Conservation (phyloP, 495 filamentous ascomycete genomes). For the Neurospora tetraspora region DNA sequence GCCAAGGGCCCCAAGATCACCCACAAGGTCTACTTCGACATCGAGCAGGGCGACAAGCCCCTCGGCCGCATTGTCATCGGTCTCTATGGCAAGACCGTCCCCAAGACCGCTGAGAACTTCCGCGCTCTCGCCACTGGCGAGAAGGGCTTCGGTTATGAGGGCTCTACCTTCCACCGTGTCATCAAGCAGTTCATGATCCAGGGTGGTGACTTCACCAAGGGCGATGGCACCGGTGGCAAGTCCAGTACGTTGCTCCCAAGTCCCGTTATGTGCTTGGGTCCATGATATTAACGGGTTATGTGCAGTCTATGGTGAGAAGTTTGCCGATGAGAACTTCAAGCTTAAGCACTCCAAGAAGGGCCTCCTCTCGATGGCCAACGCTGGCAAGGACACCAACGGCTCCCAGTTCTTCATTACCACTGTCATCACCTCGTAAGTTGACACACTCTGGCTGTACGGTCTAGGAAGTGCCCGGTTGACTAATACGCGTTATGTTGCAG, state of each 20-base stretch:
- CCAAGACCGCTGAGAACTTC: constrained; percentile 97
- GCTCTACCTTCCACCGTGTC: constrained; percentile 94
- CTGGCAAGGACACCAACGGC: constrained; percentile 95
- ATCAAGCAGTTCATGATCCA: constrained; percentile 99
- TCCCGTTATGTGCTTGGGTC: neutral
- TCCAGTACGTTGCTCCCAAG: constrained; percentile 45
- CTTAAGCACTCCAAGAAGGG: constrained; percentile 65
- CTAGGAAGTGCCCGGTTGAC: constrained; percentile 3
- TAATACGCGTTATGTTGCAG: constrained; percentile 33
- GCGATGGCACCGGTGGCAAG: constrained; percentile 94
- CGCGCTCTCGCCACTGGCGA: constrained; percentile 92
- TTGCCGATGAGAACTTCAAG: constrained; percentile 99
- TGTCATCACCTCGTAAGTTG: constrained; percentile 62
- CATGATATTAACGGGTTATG: constrained; percentile 2
- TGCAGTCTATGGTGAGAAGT: constrained; percentile 84
- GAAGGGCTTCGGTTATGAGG: constrained; percentile 94
- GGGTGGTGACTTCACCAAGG: constrained; percentile 96
- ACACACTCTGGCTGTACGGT: neutral
- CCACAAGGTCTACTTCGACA: constrained; percentile 94
- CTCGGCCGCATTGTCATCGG: constrained; percentile 85
- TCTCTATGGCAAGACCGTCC: constrained; percentile 97
- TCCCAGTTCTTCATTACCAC: constrained; percentile 98
- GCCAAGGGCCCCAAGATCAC: constrained; percentile 94
- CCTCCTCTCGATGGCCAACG: constrained; percentile 84
- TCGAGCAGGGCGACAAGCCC: constrained; percentile 77